These are phyloP conservation scores for Verticillium nubilum DNA, from an alignment of 2,329 filamentous ascomycete species.

Conservation along the genomic window DNA sequence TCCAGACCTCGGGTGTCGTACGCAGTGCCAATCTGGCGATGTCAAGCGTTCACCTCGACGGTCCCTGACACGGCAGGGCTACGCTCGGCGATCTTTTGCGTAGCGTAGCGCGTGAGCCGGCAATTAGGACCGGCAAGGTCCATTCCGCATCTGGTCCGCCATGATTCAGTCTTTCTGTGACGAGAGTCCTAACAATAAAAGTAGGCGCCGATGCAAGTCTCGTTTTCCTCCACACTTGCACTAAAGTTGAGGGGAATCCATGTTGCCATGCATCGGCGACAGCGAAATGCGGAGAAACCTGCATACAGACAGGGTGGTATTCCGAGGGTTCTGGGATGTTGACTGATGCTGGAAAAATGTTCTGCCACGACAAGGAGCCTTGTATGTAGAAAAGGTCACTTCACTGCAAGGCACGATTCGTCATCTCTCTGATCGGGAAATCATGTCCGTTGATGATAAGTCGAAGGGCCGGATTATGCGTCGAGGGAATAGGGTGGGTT, in stretches of 20 bases:
- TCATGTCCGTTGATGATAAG: not conserved
- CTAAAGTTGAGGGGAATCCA: slow-evolving; percentile 2
- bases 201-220: not conserved
- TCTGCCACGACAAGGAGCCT: slow-evolving; percentile 2
- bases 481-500: no score
- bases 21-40: not conserved
- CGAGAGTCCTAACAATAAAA: not conserved
- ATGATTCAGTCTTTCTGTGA: slow-evolving; percentile 1
- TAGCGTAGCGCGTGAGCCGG: slow-evolving; percentile 1
- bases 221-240: not conserved
- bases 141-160: not conserved
- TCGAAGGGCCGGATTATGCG: not conserved
- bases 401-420: not conserved
- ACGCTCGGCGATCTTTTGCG: slow-evolving; percentile 3
- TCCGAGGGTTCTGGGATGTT: not conserved
- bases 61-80: not conserved
- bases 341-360: slow-evolving; percentile 3
- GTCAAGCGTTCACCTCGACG: slow-evolving; percentile 2
- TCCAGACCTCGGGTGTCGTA: not conserved
- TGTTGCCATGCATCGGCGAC: slow-evolving; percentile 6
- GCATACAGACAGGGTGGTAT: not conserved
- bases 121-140: slow-evolving; percentile 6
- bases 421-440: not conserved
- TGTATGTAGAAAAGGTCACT: not conserved
- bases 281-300: slow-evolving; percentile 9